A percentile compares a stretch with the other conserved stretches of the same genome.
Evolutionary conservation across 2,329 filamentous ascomycete genomes (phyloP).

Genomic region (Phialemoniopsis sp.): DNA sequence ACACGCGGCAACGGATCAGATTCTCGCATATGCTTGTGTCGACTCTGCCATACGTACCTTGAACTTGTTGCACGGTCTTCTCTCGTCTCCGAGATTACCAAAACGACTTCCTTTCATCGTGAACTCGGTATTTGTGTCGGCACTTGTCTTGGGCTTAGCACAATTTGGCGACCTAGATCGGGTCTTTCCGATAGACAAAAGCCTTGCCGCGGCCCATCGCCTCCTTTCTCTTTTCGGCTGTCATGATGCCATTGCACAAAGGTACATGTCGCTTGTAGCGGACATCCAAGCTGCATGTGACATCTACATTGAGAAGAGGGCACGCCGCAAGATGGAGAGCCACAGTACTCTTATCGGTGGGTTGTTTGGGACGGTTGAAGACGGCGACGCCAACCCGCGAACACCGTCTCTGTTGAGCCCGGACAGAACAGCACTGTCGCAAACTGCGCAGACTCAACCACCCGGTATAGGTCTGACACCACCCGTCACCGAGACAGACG

Average conservation of each 20-base stretch:
- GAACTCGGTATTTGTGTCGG: slow-evolving; percentile 39
- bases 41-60: slow-evolving; percentile 29
- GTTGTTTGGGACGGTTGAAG: slow-evolving; percentile 17
- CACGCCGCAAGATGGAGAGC: slow-evolving; percentile 15
- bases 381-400: neutral
- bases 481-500: slow-evolving; percentile 4
- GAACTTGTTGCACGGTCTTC: slow-evolving; percentile 30
- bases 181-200: slow-evolving; percentile 22
- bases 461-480: slow-evolving; percentile 5
- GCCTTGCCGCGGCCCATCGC: slow-evolving; percentile 13
- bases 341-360: slow-evolving; percentile 15
- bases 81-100: slow-evolving; percentile 25
- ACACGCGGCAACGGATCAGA: slow-evolving; percentile 11
- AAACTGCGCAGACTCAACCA: neutral
- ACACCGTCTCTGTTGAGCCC: slow-evolving; percentile 1
- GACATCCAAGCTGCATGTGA: slow-evolving; percentile 16
- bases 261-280: slow-evolving; percentile 14
- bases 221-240: slow-evolving; percentile 16
- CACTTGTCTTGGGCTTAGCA: slow-evolving; percentile 36
- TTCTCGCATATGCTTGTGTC: slow-evolving; percentile 25
- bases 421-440: neutral
- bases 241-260: slow-evolving; percentile 14
- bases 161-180: slow-evolving; percentile 38
- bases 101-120: slow-evolving; percentile 38
- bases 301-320: slow-evolving; percentile 13